Base-by-base conservation (phyloP, 352 stramenopile species). In the Pilasporangium apinafurcum region DNA sequence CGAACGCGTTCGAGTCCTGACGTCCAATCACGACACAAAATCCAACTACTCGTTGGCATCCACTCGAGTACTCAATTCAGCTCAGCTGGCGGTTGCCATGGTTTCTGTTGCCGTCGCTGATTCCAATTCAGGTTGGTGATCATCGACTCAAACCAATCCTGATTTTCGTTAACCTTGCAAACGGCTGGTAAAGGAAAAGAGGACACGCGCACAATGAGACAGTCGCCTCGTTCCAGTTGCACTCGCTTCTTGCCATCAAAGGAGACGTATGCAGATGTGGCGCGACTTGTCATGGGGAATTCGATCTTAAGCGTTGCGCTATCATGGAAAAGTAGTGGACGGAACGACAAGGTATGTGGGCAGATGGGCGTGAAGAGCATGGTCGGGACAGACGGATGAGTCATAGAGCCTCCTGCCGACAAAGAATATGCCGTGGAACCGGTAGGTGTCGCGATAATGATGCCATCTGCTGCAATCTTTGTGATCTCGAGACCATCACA, bases 281-380 rank as follows among this genome's bases (percentile, higher is more conserved):
- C 64, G 25, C 83, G 76, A 20, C 79, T 90, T 17, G 67, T 83
- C 59, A 81, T 73, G 5, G 85, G 81, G 31, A 97, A 86, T 30
- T 87, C 73, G 50, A 97, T 94, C 63, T 92, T 92, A 37, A 97
- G 59, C 26, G 75, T 86, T 17, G 83, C 84, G 50, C 83, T 96
- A 52, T 97, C 88, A 44, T 94, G 85, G 62, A 97, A 91, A 8
- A 97, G 69, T 41, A 97, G 69, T 26, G 87, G 88, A 13, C 88
- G 82, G 56, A 97, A 96, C 45, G 86, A 96, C 18, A 98, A 67
- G 10, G 97, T 97, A 68, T 99, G 97, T 1, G 97, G 96, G 59
- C 96, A 99, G 50, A 99, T 99, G 1, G 97, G 96, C 25, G 96
- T 99, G 29, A 99, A 95, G 13, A 99, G 65, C 64, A 99, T 98